Conservation (phyloP, 2,329 filamentous ascomycete genomes). For the Penicillium sp. region DNA sequence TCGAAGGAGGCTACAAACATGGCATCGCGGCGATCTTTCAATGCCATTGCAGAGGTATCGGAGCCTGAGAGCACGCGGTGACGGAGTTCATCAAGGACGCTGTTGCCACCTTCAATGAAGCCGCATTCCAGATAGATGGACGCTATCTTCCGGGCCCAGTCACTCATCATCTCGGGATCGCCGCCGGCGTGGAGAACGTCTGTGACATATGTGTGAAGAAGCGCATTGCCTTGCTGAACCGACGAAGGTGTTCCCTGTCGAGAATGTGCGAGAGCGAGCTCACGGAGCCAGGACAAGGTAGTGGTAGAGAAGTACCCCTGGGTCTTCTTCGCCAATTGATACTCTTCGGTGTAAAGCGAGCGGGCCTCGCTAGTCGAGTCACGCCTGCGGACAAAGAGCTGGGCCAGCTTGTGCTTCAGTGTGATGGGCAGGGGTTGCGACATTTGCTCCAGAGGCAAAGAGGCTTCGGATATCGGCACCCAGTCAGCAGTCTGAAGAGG, state of each 20-base stretch:
- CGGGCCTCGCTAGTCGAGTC: conserved; percentile 40
- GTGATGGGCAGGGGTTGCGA: conserved; percentile 41
- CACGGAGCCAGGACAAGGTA: conserved; percentile 45
- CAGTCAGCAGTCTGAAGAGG: conserved; percentile 43
- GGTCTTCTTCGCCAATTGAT: conserved; percentile 44
- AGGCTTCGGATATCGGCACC: conserved; percentile 31
- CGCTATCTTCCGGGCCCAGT: conserved; percentile 48
- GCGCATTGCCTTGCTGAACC: conserved; percentile 35
- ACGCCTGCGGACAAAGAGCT: conserved; percentile 47
- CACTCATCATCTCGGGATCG: conserved; percentile 45
- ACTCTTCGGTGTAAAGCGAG: conserved; percentile 43
- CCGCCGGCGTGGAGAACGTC: conserved; percentile 43
- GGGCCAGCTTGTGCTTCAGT: conserved; percentile 52
- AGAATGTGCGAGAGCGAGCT: conserved; percentile 45
- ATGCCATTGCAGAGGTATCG: conserved; percentile 24
- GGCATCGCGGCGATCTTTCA: conserved; percentile 39
- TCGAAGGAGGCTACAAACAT: conserved; percentile 49
- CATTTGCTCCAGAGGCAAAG: conserved; percentile 32
- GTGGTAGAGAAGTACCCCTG: conserved; percentile 49
- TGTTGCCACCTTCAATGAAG: conserved; percentile 41
- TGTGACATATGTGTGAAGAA: conserved; percentile 43
- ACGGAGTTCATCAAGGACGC: conserved; percentile 49
- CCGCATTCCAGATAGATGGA: conserved; percentile 47
- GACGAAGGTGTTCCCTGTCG: conserved; percentile 41
- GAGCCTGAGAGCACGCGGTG: conserved; percentile 51